Base-by-base conservation (phyloP, 1,284 basidiomycete species). In the Ceratobasidium sp. region DNA sequence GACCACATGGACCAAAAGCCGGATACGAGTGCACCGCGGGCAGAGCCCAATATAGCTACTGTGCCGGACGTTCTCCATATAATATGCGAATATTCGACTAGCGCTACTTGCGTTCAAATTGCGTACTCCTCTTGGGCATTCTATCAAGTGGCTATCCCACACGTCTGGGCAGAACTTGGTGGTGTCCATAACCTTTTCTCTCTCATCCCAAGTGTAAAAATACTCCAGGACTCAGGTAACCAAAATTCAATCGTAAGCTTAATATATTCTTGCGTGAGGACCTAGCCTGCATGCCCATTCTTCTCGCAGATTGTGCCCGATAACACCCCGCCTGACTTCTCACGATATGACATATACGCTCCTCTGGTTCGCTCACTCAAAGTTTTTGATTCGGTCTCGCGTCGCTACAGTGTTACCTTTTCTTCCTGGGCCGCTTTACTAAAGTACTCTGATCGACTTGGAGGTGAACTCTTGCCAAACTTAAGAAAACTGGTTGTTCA, bases 321-420 rank as follows among this genome's bases (percentile, higher is more conserved):
- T 8, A 5, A 30, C 0, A 0, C n/a, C 16, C 8, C 30, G 7
- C 28, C 25, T 2, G 44, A 71, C 25, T 60, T 71, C 46, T 25
- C 42, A 14, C 67, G 67, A 23, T 71, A 49, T 40, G 33, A 46
- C 14, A 23, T 46, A 38, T 71, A 71, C 38, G 23, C 42, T 9
- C 30, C 42, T 12, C 25, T 36, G 14, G 67, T 71, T 14, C 36
- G 21, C 36, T 40, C 36, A 12, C 3, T 59, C 36, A 33, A 25
- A 16, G 36, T 59, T 8, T 40, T 59, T 40, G 33, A 33, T 38
- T 6, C 21, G 38, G 4, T 21, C 5, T 40, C 23, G 9, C 36
- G 23, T 18, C 25, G 18, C 16, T 59, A 40, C 21, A 40, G 38
- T 3, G n/a, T 59, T 12, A 23, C 56, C n/a, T 12, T 59, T 12